Evolutionary conservation across 2,329 filamentous ascomycete species (phyloP).

Genomic region (Penicillium sp.): DNA sequence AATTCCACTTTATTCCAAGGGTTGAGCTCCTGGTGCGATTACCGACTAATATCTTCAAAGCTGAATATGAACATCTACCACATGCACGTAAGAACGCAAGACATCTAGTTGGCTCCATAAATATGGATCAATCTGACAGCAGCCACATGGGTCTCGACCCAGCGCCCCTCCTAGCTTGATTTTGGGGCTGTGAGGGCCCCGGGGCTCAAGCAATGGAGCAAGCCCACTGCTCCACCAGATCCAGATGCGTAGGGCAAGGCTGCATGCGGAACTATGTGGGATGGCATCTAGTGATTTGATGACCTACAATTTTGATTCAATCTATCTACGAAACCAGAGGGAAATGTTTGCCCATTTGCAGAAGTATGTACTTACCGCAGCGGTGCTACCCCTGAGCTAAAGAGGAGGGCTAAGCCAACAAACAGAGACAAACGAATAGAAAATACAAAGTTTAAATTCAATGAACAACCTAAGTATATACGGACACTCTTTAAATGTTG

Average conservation of each 20-base stretch:
- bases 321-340: background rate
- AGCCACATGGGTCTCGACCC: conserved; percentile 11
- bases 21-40: too few relatives aligned
- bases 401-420: background rate
- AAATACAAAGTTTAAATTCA: background rate
- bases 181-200: conserved; percentile 13
- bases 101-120: conserved; percentile 4
- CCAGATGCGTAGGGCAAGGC: conserved; percentile 13
- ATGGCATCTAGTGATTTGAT: background rate
- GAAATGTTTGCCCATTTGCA: background rate
- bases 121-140: conserved; percentile 6
- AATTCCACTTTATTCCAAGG: too few relatives aligned
- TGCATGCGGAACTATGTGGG: background rate
- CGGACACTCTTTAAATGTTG: background rate
- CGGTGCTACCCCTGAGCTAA: background rate
- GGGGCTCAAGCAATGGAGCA: conserved; percentile 10
- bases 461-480: background rate
- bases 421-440: background rate
- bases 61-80: conserved; percentile 2
- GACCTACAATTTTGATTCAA: background rate
- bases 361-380: background rate
- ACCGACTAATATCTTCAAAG: background rate
- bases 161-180: conserved; percentile 16
- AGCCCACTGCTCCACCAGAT: conserved; percentile 19
- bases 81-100: conserved; percentile 4